These are phyloP conservation scores for Globisporangium yorkense DNA, from an alignment of 352 stramenopile species.

Conservation along the genomic window DNA sequence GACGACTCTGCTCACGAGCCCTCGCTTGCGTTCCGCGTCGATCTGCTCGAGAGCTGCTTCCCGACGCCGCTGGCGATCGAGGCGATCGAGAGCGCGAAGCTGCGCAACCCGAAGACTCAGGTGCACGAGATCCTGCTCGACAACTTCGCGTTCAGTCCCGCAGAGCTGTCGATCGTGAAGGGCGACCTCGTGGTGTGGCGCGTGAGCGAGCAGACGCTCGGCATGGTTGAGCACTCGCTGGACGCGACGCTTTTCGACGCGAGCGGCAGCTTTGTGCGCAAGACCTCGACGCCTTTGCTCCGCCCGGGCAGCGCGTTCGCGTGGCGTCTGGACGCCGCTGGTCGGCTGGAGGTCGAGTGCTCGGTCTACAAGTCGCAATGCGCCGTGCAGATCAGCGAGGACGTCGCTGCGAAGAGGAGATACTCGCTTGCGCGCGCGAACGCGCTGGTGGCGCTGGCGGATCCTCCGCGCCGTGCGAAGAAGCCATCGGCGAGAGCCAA, in stretches of 20 bases:
- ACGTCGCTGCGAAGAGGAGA: constrained; percentile 10
- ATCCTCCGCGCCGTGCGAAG: constrained; percentile 14
- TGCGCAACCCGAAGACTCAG: constrained; percentile 5
- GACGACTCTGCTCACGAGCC: background rate
- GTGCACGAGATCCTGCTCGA: constrained; percentile 32
- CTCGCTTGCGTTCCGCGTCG: background rate
- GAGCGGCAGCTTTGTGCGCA: background rate
- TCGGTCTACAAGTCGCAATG: constrained; percentile 33
- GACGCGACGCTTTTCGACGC: constrained; percentile 18
- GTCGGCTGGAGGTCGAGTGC: constrained; percentile 22
- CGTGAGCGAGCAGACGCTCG: constrained; percentile 23
- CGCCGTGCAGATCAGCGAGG: constrained; percentile 17
- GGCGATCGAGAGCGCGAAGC: background rate
- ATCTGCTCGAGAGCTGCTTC: constrained; percentile 13
- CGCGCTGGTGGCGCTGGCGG: constrained; percentile 10
- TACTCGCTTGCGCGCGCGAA: background rate
- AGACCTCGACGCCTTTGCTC: constrained; percentile 20
- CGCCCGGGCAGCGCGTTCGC: constrained; percentile 21
- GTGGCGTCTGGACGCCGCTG: constrained; percentile 23
- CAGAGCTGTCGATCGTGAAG: constrained; percentile 18
- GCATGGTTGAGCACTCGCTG: constrained; percentile 38
- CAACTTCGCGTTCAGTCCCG: constrained; percentile 29
- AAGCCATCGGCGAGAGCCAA: constrained; percentile 19
- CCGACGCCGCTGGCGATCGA: constrained; percentile 25
- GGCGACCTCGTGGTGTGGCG: constrained; percentile 35